These are phyloP conservation scores for Radiomyces spectabilis DNA, from an alignment of 192 early-diverging fungal genomes.

Conservation along the genomic window DNA sequence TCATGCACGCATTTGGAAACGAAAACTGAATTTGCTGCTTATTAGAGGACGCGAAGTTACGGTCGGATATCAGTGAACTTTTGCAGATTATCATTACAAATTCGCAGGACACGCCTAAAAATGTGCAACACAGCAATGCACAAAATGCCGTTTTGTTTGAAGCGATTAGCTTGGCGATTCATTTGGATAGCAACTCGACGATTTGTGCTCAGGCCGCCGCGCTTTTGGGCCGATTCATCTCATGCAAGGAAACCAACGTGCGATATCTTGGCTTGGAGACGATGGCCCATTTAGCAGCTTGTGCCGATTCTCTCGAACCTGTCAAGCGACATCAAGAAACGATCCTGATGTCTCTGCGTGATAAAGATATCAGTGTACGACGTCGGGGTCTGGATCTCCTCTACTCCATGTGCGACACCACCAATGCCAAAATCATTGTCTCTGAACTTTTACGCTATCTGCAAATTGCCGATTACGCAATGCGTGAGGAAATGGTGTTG, in stretches of 20 bases:
- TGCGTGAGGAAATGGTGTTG: constrained; percentile 96
- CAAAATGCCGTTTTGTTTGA: constrained; percentile 97
- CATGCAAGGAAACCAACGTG: constrained; percentile 94
- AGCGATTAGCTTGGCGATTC: constrained; percentile 93
- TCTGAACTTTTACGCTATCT: constrained; percentile 89
- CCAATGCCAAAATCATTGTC: constrained; percentile 82
- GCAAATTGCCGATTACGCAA: constrained; percentile 77
- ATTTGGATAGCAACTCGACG: constrained; percentile 82
- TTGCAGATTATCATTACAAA: constrained; percentile 78
- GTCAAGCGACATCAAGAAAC: constrained; percentile 80
- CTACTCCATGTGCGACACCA: constrained; percentile 94
- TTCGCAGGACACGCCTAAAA: constrained; percentile 86
- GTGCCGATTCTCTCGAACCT: constrained; percentile 73
- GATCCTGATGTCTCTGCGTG: constrained; percentile 86
- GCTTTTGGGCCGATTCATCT: constrained; percentile 85
- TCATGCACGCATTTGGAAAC: neutral
- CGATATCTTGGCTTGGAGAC: constrained; percentile 97
- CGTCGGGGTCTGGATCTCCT: constrained; percentile 90
- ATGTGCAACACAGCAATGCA: constrained; percentile 96
- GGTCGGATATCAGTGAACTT: constrained; percentile 59
- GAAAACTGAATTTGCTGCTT: neutral
- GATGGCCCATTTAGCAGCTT: constrained; percentile 89
- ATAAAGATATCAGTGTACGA: constrained; percentile 97
- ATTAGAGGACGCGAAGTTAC: constrained; percentile 46
- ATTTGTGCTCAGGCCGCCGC: constrained; percentile 77